A percentile compares a stretch with the other conserved stretches of the same genome.
phyloP scores from a whole-genome alignment of 768 basidiomycete species.

The Hebeloma cylindrosporum region DNA sequence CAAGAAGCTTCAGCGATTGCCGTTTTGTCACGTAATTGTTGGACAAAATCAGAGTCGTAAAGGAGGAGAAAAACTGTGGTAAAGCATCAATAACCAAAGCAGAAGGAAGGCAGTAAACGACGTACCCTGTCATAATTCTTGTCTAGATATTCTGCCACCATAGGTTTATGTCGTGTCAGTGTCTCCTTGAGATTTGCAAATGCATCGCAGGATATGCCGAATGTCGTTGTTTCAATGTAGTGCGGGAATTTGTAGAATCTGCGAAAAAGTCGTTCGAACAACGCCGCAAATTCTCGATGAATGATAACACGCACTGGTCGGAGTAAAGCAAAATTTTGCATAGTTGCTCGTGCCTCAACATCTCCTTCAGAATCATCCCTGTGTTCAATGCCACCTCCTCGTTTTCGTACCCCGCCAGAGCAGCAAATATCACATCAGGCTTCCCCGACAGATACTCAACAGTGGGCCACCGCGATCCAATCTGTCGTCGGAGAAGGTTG shows the following conservation, averaged over 20 bases:
- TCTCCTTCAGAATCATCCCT: conserved; percentile 96
- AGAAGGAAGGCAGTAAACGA: conserved; percentile 14
- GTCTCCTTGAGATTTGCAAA: conserved; percentile 98
- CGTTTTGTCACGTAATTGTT: conserved; percentile 99
- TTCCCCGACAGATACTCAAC: conserved; percentile 88
- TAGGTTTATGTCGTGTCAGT: conserved; percentile 93
- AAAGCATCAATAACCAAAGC: conserved; percentile 9
- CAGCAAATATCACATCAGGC: conserved; percentile 73
- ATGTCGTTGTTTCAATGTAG: conserved; percentile 96
- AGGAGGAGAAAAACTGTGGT: conserved; percentile 89
- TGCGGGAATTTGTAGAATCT: conserved; percentile 97
- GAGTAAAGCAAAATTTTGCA: conserved; percentile 89
- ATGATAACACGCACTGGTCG: conserved; percentile 70
- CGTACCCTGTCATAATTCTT: conserved; percentile 94
- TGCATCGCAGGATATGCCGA: conserved; percentile 97
- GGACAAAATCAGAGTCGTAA: conserved; percentile 89
- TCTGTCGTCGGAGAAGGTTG: conserved; percentile 85
- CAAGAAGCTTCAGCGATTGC: conserved; percentile 95
- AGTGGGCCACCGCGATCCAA: conserved; percentile 93
- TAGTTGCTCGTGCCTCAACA: conserved; percentile 90
- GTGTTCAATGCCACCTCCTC: conserved; percentile 97
- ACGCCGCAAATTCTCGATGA: conserved; percentile 3
- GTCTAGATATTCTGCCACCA: conserved; percentile 97
- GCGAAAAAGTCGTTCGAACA: conserved; percentile 11
- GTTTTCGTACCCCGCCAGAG: conserved; percentile 90